Percentiles rank a stretch among this genome's conserved stretches.
Conservation (phyloP, 139 green algal species). For the Gonium pectorale region DNA sequence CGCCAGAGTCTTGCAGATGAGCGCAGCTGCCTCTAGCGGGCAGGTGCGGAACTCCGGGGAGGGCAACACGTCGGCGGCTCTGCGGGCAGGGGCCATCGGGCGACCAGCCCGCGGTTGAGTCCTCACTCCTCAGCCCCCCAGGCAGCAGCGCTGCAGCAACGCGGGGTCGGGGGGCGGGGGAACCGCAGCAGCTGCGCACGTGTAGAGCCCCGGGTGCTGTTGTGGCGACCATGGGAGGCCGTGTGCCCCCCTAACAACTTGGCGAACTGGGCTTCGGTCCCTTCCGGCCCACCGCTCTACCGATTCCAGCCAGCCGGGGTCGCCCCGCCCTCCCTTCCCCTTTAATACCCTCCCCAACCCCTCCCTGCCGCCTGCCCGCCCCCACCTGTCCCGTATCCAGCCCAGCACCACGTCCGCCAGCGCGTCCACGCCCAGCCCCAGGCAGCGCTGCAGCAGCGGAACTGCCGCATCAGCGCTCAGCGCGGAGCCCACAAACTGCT, state of each 20-base stretch:
- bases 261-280: too few species aligned
- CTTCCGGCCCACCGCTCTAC: too few species aligned
- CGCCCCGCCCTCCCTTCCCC: background rate
- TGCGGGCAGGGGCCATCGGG: background rate
- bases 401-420: conserved; percentile 18
- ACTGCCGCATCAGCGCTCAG: conserved; percentile 38
- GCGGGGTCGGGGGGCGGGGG: too few species aligned
- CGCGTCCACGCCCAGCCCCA: background rate
- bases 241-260: too few species aligned
- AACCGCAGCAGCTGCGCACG: background rate
- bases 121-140: too few species aligned
- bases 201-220: too few species aligned
- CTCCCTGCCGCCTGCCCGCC: background rate
- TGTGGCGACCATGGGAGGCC: too few species aligned
- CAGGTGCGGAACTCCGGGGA: background rate
- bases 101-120: too few species aligned
- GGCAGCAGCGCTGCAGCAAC: too few species aligned
- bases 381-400: conserved; percentile 42
- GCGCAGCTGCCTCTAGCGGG: background rate
- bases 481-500: conserved; percentile 8
- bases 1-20: conserved; percentile 35
- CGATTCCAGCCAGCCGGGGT: background rate
- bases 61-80: conserved; percentile 10
- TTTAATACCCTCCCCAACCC: background rate
- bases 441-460: conserved; percentile 21